Base-by-base conservation (phyloP, 169 alveolate species). In the Plasmodium gaboni region DNA sequence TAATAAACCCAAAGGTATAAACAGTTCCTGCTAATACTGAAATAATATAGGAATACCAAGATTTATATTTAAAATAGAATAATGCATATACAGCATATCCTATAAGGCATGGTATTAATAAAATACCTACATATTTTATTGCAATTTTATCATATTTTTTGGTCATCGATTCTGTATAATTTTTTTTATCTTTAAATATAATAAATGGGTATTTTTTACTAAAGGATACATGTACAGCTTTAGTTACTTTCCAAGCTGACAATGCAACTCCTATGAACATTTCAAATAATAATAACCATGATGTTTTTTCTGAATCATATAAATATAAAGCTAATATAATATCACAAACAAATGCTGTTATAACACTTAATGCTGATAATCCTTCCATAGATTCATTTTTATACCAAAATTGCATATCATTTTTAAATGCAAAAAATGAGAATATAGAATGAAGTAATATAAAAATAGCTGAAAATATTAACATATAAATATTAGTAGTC, bases 11-110 rank as follows among this genome's bases (percentile, higher is more conserved):
- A 90, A 95, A 95, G 53, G 97, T 95, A 74, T 98, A 98, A 46
- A 98, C 98, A 17, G 97, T 95, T 57, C 98, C 98, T 5, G 98
- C 99, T 42, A 97, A 72, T 6, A 98, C 97, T 13, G 97, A 96
- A 24, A 98, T 93, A 42, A 97, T 85, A 89, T 96, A 98, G 1
- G 99, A 97, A 89, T 97, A 98, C 99, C 99, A 98, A 48, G 99
- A 95, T 85, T 96, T 96, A 92, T 97, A 98, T 73, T 96, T 96
- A 70, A 96, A 85, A 88, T 98, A 93, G 38, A 90, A 78, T 26
- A 97, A 92, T 26, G 99, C 96, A 92, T 98, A 98, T 17, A 97
- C 74, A 28, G 99, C 97, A 83, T 97, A 98, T 10, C 98, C 98
- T 51, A 80, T 71, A 24, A 92, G 95, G 59, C 98, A 96, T 8